phyloP scores from a whole-genome alignment of 2,329 filamentous ascomycete genomes.

The Ascochyta viciae-villosae region DNA sequence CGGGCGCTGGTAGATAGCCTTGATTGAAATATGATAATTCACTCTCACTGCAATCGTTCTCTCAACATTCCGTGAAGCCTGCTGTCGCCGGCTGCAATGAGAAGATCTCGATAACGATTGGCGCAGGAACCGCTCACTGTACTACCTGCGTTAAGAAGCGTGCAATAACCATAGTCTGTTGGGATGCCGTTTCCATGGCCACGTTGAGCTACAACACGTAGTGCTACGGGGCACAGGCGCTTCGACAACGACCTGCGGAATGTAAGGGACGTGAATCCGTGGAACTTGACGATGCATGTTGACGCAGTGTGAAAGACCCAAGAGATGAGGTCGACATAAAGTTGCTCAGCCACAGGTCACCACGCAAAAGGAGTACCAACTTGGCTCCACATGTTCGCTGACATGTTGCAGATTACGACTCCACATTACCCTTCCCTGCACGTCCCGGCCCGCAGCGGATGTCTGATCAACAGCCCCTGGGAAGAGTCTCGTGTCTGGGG shows the following conservation, averaged over 20 bases:
- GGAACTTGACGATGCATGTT: background rate
- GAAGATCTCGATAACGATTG: background rate
- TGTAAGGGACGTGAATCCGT: background rate
- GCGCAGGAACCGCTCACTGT: background rate
- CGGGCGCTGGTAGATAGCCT: conserved; percentile 32
- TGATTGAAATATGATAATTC: conserved; percentile 29
- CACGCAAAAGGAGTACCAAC: conserved; percentile 12
- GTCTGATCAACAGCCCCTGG: conserved; percentile 4
- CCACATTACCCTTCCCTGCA: conserved; percentile 1
- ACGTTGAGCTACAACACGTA: conserved; percentile 6
- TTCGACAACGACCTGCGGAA: conserved; percentile 1
- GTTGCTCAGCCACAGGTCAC: conserved; percentile 16
- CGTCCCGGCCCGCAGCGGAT: conserved; percentile 13
- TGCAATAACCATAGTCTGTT: background rate
- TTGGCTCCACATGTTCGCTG: conserved; percentile 16
- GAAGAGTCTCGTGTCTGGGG: background rate
- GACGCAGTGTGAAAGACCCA: background rate
- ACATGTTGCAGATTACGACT: conserved; percentile 9
- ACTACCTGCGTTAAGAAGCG: background rate
- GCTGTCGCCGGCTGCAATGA: background rate
- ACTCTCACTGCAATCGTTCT: background rate
- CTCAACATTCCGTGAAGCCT: background rate
- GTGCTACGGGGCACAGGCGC: conserved; percentile 14
- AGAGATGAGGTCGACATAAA: conserved; percentile 17
- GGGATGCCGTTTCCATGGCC: conserved; percentile 4